These are phyloP conservation scores for Phytophthora uliginosa DNA, from an alignment of 352 stramenopile species.

Conservation along the genomic window DNA sequence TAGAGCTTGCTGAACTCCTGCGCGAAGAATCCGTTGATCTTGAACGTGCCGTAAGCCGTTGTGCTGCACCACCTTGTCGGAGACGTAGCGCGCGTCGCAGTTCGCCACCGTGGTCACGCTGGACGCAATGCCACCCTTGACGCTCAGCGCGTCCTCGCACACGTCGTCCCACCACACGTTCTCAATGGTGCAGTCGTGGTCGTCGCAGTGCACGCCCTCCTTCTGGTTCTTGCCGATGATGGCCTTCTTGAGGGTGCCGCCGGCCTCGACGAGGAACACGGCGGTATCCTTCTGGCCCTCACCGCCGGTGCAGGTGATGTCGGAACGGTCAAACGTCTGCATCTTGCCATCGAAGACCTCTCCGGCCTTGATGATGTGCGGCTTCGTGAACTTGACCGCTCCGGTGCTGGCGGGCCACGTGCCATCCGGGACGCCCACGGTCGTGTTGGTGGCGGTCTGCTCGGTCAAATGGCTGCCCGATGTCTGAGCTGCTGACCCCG, in stretches of 20 bases:
- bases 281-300: constrained; percentile 38
- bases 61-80: constrained; percentile 55
- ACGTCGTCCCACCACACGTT: constrained; percentile 37
- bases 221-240: too few relatives aligned
- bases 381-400: constrained; percentile 19
- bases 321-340: constrained; percentile 57
- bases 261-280: constrained; percentile 51
- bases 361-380: constrained; percentile 42
- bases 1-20: too few relatives aligned
- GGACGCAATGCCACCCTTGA: constrained; percentile 45
- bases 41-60: constrained; percentile 19
- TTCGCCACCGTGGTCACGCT: constrained; percentile 37
- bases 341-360: constrained; percentile 33
- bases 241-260: constrained; percentile 26
- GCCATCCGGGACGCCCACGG: constrained; percentile 7
- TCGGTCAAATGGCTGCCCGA: neutral
- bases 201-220: too few relatives aligned
- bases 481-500: constrained; percentile 9
- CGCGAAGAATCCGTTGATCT: constrained; percentile 21
- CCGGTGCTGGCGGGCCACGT: constrained; percentile 20
- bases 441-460: constrained; percentile 13
- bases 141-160: constrained; percentile 34
- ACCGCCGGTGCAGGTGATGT: constrained; percentile 41
- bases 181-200: constrained; percentile 23
- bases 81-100: constrained; percentile 43